Base-by-base conservation (phyloP, 1,284 basidiomycete genomes). In the Cutaneotrichosporon curvatum region DNA sequence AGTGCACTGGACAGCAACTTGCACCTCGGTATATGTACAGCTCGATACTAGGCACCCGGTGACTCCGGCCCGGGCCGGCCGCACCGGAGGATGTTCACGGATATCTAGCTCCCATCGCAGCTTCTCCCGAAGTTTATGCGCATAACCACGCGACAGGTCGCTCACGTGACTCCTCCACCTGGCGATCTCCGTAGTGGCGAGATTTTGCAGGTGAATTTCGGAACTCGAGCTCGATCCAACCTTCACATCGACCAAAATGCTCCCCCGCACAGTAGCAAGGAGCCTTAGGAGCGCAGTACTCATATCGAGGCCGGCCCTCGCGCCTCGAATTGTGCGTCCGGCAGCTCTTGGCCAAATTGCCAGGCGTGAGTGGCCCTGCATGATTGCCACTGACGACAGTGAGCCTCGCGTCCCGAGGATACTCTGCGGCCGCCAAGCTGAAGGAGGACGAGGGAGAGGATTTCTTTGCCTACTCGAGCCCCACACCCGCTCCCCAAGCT, bases 401-500 rank as follows among this genome's bases (percentile, higher is more conserved):
- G 21, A 23, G 35, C 10, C 23, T 44, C 7, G 38, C 39, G 0
- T 14, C 33, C 30, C 28, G 51, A 16, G 41, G 47, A 11, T 53
- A 53, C 48, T 50, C 51, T 5, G 51, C 51, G 3, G 42, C 42
- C 3, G 25, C 51, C 38, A 53, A 53, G 47, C 42, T 50, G 41
- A 50, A 53, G 48, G 48, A 47, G 25, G 40, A 23, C 11, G 48
- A 53, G 31, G 51, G 50, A 12, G 25, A 28, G 8, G 44, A 47
- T 18, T 44, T 47, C 32, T 51, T 50, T 21, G 23, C 23, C 20
- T 33, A 20, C 11, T 25, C 37, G n/a, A 25, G 20, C 16, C 20
- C 15, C 32, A 43, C 16, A 21, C 32, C 25, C 8, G 18, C 33
- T 35, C n/a, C 16, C 20, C 30, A 37, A 47, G 37, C 23, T 35